phyloP scores from a whole-genome alignment of 768 basidiomycete species.

The Mycena polygramma region DNA sequence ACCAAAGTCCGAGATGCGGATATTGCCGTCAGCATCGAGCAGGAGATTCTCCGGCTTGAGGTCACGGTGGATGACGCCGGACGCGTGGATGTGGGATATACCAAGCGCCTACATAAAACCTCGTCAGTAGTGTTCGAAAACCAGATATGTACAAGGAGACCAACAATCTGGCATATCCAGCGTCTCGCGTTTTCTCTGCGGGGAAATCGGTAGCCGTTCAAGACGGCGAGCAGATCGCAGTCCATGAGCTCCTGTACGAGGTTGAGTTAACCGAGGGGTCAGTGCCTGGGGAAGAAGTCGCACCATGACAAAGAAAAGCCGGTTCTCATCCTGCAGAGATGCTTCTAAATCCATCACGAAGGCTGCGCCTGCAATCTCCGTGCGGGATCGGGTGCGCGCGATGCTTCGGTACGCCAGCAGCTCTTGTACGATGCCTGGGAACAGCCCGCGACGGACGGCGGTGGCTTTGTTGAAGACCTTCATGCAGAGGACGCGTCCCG shows the following conservation, averaged over 20 bases:
- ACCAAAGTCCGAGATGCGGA: conserved; percentile 59
- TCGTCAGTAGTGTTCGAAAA: neutral
- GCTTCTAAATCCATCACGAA: conserved; percentile 57
- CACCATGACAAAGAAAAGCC: conserved; percentile 57
- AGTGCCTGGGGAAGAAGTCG: conserved; percentile 24
- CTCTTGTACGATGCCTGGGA: conserved; percentile 46
- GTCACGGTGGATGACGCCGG: conserved; percentile 77
- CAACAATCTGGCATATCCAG: conserved; percentile 59
- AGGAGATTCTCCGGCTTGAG: conserved; percentile 81
- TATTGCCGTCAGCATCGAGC: conserved; percentile 57
- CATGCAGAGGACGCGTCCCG: conserved; percentile 53
- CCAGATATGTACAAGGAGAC: conserved; percentile 16
- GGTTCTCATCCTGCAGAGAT: conserved; percentile 46
- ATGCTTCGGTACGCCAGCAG: conserved; percentile 52
- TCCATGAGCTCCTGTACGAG: conserved; percentile 55
- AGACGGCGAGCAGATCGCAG: conserved; percentile 49
- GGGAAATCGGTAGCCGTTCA: conserved; percentile 41
- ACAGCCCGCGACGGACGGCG: conserved; percentile 26
- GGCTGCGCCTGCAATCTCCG: conserved; percentile 40
- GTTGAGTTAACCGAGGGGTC: neutral
- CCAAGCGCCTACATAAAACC: conserved; percentile 53
- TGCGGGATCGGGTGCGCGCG: conserved; percentile 34
- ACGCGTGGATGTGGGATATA: conserved; percentile 61
- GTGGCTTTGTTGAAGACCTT: conserved; percentile 48
- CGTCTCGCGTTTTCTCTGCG: conserved; percentile 46